phyloP scores from a whole-genome alignment of 805 yeast genomes.

The Metschnikowia borealis region DNA sequence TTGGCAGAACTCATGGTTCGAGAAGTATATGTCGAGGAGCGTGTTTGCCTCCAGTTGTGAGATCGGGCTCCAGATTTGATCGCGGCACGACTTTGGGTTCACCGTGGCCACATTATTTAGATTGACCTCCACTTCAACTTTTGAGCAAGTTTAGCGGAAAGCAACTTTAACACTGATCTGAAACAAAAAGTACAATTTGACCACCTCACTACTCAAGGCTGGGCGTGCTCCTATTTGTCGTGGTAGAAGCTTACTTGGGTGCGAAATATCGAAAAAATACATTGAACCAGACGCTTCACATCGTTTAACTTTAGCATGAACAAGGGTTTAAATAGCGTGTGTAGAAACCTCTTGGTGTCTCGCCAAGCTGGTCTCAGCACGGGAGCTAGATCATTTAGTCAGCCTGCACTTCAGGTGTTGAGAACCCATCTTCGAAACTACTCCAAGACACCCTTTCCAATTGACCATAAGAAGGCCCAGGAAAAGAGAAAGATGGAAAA shows the following conservation, averaged over 20 bases:
- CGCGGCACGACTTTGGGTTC: background rate
- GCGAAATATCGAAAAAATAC: slow-evolving; percentile 1
- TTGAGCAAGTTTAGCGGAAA: background rate
- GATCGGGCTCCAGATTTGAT: background rate
- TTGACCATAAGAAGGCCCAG: slow-evolving; percentile 27
- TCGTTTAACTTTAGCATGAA: background rate
- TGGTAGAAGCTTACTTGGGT: background rate
- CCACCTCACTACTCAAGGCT: background rate
- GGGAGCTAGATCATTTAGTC: background rate
- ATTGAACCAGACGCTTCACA: background rate
- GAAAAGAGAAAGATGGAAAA: slow-evolving; percentile 25
- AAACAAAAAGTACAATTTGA: background rate
- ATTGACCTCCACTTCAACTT: background rate
- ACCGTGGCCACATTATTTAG: background rate
- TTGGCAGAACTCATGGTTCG: slow-evolving; percentile 20
- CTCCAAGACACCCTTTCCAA: slow-evolving; percentile 33
- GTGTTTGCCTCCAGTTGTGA: slow-evolving; percentile 1
- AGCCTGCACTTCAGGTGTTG: background rate
- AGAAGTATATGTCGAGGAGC: background rate
- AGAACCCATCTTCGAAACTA: slow-evolving; percentile 5
- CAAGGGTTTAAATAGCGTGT: background rate
- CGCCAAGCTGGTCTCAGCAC: background rate
- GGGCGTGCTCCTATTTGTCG: background rate
- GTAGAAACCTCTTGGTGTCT: background rate
- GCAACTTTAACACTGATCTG: background rate